A percentile compares a stretch with the other conserved stretches of the same genome.
Conservation (phyloP, 176 grass and related monocot species). For the Phoenix roebelenii region DNA sequence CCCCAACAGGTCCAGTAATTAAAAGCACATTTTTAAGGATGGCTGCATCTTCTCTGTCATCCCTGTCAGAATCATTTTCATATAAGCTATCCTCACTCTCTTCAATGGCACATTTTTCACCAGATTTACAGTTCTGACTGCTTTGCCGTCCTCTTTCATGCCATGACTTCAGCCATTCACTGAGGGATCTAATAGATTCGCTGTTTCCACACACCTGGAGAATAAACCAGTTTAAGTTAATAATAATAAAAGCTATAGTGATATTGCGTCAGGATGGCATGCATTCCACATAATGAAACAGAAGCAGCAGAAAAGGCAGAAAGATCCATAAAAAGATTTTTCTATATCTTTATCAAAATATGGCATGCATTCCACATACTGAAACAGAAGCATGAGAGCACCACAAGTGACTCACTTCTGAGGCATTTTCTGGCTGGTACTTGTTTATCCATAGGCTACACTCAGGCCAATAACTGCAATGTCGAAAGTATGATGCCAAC, state of each 20-base stretch:
- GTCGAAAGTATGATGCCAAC: constrained; percentile 1
- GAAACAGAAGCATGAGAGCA: background rate
- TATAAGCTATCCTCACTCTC: constrained; percentile 38
- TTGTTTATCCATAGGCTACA: constrained; percentile 78
- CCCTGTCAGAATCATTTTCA: constrained; percentile 47
- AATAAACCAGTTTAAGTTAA: constrained; percentile 22
- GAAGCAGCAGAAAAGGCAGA: too few relatives aligned
- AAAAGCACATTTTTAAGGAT: constrained; percentile 63
- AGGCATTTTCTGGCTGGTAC: constrained; percentile 69
- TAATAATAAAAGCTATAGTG: too few relatives aligned
- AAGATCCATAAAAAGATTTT: too few relatives aligned
- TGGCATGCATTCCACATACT: too few relatives aligned
- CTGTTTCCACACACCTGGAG: constrained; percentile 85
- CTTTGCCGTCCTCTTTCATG: constrained; percentile 59
- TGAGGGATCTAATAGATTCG: constrained; percentile 53
- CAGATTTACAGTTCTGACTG: constrained; percentile 19
- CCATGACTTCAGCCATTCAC: constrained; percentile 80
- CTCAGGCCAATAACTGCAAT: constrained; percentile 31
- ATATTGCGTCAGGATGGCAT: too few relatives aligned
- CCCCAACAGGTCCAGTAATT: constrained; percentile 96
- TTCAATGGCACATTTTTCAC: constrained; percentile 26
- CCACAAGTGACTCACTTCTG: constrained; percentile 44
- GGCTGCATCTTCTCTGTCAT: constrained; percentile 41
- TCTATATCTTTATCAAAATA: too few relatives aligned
- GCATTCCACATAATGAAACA: too few relatives aligned